Evolutionary conservation across 345 rosid genomes (phyloP), one percentile per base, ranked within the genome.

Genomic region (Aegle marmelos): DNA sequence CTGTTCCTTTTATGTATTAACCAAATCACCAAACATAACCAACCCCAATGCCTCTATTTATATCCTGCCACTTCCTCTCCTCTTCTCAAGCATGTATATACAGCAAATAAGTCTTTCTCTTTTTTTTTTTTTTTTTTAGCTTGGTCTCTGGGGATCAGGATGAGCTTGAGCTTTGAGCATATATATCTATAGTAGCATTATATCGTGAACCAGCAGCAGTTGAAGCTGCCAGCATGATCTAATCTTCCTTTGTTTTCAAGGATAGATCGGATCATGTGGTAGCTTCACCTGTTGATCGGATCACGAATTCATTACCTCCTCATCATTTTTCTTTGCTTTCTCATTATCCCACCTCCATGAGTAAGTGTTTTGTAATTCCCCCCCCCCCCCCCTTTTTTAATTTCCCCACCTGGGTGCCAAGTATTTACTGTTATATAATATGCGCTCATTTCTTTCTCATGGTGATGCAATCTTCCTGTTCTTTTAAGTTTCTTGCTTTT

Each of bases 181-280:
- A 45, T 45, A 45, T 13, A 45, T 45, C 50, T 45, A 13, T 11
- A 48, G 10, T 22, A 17, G 34, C 28, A 54, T 39, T n/a, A 45
- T 45, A 53, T 31, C 80, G 83, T 76, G 83, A 39, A 80, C 83
- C 85, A 76, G 34, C 59, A 76, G 71, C 83, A 79, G 88, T 83
- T 87, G 86, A 85, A 87, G 90, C 88, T 87, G 90, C 90, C 90
- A 87, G 90, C 90, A 87, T 87, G 90, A 85, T 85, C 88, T 81
- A 76, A 82, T 72, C 82, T 78, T 71, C 67, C 85, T 80, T 79
- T 73, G 19, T 62, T 57, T 27, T 70, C 7, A 68, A 67, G 88
- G 86, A 73, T 56, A 59, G 83, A 58, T 81, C 65, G 75, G 91
- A 88, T 88, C 91, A 85, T 84, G 79, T 80, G 88, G 89, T 76